These are phyloP conservation scores for Besnoitia besnoiti DNA, from an alignment of 169 alveolate genomes.

Conservation along the genomic window DNA sequence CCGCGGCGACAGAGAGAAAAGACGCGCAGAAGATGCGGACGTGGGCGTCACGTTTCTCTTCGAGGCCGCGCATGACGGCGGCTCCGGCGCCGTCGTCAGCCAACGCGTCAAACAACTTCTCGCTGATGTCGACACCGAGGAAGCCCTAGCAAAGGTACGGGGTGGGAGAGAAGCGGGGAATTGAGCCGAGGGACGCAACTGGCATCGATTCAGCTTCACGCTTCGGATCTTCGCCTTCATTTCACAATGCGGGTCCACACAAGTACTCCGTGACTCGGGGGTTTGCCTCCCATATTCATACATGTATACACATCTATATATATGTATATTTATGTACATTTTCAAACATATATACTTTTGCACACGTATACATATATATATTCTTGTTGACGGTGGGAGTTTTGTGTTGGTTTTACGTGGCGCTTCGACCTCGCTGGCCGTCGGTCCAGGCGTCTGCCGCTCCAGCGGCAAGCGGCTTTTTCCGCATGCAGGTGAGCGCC, in stretches of 20 bases:
- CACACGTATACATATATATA: not conserved
- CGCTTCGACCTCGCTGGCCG: too few species aligned
- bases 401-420: too few species aligned
- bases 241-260: not conserved
- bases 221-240: not conserved
- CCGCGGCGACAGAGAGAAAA: not conserved
- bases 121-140: not conserved
- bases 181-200: too few species aligned
- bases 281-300: too few species aligned
- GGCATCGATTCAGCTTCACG: not conserved
- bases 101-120: not conserved
- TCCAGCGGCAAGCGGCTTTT: too few species aligned
- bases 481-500: too few species aligned
- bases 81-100: not conserved
- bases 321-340: not conserved
- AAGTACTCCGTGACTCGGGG: too few species aligned
- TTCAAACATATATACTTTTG: not conserved
- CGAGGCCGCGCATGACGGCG: too few species aligned
- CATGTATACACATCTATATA: not conserved
- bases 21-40: not conserved
- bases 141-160: not conserved
- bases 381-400: too few species aligned
- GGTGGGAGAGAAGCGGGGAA: too few species aligned
- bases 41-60: too few species aligned
- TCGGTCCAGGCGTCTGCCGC: too few species aligned